A percentile compares a stretch with the other conserved stretches of the same genome.
phyloP scores from a whole-genome alignment of 305 asterid species.

The Fraxinus angustifolia region DNA sequence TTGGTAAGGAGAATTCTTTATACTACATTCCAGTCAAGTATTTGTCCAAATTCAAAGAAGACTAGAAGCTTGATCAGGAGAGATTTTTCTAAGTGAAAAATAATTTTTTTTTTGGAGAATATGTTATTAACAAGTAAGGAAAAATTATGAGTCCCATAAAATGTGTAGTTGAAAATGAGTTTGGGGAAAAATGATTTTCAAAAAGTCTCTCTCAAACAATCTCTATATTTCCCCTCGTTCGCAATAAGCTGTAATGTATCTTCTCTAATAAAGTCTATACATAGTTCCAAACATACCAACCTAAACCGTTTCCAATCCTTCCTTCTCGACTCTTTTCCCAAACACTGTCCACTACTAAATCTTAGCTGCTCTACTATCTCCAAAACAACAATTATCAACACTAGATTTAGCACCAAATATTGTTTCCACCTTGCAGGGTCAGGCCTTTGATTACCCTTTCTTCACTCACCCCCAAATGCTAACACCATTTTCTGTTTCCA shows the following conservation, averaged over 20 bases:
- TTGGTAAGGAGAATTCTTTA: conserved; percentile 9
- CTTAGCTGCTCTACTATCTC: background rate
- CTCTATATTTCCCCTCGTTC: background rate
- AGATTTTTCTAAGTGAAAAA: background rate
- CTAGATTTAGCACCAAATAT: background rate
- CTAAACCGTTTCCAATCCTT: background rate
- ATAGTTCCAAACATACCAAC: background rate
- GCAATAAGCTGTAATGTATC: background rate
- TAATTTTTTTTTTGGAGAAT: background rate
- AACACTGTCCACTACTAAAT: background rate
- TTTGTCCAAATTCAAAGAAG: background rate
- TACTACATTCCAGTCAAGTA: background rate
- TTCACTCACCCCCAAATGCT: background rate
- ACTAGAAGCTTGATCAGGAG: background rate
- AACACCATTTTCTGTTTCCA: background rate
- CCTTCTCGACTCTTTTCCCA: background rate
- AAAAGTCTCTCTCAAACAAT: background rate
- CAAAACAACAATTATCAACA: background rate
- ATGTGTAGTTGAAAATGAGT: background rate
- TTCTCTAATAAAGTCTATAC: background rate
- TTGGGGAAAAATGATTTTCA: background rate
- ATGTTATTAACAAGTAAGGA: background rate
- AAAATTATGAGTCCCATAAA: background rate
- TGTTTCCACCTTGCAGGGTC: background rate
- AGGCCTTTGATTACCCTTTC: background rate